Conservation (phyloP, 1,284 basidiomycete species). For the Ustilago xerochloae region DNA sequence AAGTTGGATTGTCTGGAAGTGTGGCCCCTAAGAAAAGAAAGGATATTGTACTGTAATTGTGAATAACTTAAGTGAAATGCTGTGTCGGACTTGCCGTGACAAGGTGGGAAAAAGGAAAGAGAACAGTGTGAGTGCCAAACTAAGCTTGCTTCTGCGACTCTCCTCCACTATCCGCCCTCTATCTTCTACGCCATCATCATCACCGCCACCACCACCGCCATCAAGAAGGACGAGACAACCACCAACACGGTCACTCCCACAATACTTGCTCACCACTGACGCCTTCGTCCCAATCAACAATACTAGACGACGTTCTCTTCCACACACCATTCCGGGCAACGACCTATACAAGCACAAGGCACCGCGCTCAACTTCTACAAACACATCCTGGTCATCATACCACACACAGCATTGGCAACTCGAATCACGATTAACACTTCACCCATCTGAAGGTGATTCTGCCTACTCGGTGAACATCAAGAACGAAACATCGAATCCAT, state of each 20-base stretch:
- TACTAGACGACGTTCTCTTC: neutral
- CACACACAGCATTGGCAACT: too few species aligned
- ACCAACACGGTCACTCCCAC: constrained; percentile 4
- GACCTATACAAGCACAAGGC: too few species aligned
- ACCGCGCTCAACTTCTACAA: too few species aligned
- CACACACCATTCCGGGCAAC: too few species aligned
- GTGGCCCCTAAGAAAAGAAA: neutral
- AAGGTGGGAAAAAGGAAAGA: constrained; percentile 1
- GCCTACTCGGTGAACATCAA: too few species aligned
- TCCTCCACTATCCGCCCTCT: neutral
- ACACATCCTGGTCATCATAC: too few species aligned
- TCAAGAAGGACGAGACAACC: constrained; percentile 1
- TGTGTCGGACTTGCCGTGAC: neutral
- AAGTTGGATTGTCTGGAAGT: neutral
- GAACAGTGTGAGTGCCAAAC: too few species aligned
- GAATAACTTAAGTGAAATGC: neutral
- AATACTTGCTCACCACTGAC: neutral
- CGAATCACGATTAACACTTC: too few species aligned
- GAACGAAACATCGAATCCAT: too few species aligned
- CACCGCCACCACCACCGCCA: constrained; percentile 11
- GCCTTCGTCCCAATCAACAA: neutral
- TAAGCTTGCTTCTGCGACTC: neutral
- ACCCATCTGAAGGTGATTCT: too few species aligned
- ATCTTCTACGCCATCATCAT: neutral
- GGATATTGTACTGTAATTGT: neutral